Evolutionary conservation across 345 rosid genomes (phyloP).

Genomic region (Linum tenue): DNA sequence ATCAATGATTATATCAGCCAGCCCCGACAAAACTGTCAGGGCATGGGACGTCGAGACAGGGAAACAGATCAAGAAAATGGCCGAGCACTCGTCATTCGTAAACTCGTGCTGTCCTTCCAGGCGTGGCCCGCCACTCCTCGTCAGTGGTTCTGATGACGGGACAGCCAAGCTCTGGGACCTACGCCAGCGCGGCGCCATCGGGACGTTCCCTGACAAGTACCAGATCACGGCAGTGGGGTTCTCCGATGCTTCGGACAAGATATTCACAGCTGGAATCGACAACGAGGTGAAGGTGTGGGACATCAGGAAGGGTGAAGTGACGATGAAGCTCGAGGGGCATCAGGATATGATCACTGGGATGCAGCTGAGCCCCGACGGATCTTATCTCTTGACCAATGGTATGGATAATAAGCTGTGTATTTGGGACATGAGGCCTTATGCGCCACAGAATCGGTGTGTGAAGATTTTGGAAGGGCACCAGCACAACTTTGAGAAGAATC

Average conservation of each 20-base stretch:
- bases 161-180: conserved; percentile 98
- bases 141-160: conserved; percentile 95
- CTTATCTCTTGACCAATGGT: conserved; percentile 85
- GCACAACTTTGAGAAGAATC: conserved; percentile 90
- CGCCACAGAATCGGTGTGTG: conserved; percentile 92
- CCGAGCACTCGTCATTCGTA: conserved; percentile 84
- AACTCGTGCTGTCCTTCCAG: conserved; percentile 88
- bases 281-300: conserved; percentile 88
- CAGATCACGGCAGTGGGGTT: conserved; percentile 90
- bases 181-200: conserved; percentile 99
- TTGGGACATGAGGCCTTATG: conserved; percentile 97
- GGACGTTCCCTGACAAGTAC: conserved; percentile 92
- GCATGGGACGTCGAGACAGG: conserved; percentile 96
- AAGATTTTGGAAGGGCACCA: conserved; percentile 91
- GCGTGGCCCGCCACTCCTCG: conserved; percentile 84
- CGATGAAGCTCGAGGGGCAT: conserved; percentile 93
- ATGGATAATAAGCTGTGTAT: conserved; percentile 93
- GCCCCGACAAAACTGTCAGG: conserved; percentile 84
- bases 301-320: conserved; percentile 76
- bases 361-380: conserved; percentile 92
- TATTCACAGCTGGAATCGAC: conserved; percentile 87
- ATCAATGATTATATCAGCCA: conserved; percentile 76
- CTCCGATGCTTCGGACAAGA: conserved; percentile 94
- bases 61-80: conserved; percentile 95
- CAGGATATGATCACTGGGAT: conserved; percentile 90